Evolutionary conservation across 179 eudicot species (phyloP), one percentile per base, ranked within the genome.

Genomic region (Amaranthus tricolor): DNA sequence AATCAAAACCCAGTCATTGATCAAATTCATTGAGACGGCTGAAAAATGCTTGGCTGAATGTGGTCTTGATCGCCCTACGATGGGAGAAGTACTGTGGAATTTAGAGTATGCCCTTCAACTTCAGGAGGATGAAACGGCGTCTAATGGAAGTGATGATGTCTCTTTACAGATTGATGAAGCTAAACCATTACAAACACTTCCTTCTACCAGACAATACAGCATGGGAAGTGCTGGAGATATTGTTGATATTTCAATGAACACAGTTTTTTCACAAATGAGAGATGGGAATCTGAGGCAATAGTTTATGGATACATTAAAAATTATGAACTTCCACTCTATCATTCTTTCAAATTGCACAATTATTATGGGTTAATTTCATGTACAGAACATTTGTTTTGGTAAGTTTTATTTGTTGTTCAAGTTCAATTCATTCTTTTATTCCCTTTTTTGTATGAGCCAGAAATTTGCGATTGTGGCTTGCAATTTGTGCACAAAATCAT

Each of bases 41-140:
- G 82, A 75, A 20, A 79, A 75, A 68, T 79, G 82, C 8, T 72
- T 79, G 55, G 71, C 79, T n/a, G 82, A 75, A 21, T 72, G 76
- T 9, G 82, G 82, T 58, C 59, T 67, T 14, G 79, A 75, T 49
- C 62, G 82, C 55, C 82, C 82, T 45, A 54, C 82, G 45, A 75
- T 79, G 82, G 76, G 72, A 45, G 82, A 79, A 19, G 72, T 75
- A 10, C 50, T 79, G 62, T 75, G 82, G 82, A 71, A 66, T 48
- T 66, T 79, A 7, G 82, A 79, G 65, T 64, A 70, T 48, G 79
- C 79, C 17, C 65, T 79, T 31, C 82, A 75, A 40, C 79, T 79
- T 70, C 82, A 75, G 60, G 73, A 64, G 62, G 79, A 66, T 20
- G 79, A 76, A 70, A 47, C 72, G 62, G 52, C 56, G 9, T 62